phyloP scores from a whole-genome alignment of 2,329 filamentous ascomycete genomes.

The Epicoccum sorghinum region DNA sequence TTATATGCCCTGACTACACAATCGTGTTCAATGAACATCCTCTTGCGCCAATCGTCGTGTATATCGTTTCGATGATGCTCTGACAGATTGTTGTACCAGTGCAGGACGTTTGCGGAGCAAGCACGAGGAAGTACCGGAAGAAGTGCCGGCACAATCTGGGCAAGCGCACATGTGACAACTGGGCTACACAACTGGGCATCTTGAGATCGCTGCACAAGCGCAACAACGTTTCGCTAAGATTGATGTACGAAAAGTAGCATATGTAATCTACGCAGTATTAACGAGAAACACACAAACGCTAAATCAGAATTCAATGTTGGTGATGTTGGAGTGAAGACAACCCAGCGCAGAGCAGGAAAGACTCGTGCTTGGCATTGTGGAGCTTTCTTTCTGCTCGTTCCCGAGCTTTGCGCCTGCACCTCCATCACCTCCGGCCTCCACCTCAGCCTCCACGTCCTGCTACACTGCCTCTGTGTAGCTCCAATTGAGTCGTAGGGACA shows the following conservation, averaged over 20 bases:
- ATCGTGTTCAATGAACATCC: too few relatives aligned
- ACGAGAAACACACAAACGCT: not conserved
- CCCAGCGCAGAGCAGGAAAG: constrained; percentile 12
- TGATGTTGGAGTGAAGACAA: constrained; percentile 6
- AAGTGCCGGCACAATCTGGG: not conserved
- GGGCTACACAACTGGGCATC: constrained; percentile 1
- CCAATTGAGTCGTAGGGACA: constrained; percentile 38
- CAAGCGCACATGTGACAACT: constrained; percentile 13
- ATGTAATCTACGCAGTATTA: not conserved
- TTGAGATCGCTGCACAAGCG: constrained; percentile 9
- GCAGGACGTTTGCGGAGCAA: constrained; percentile 13
- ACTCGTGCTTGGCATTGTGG: constrained; percentile 16
- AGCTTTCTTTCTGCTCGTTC: constrained; percentile 37
- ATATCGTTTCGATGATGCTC: too few relatives aligned
- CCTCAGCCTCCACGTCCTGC: constrained; percentile 29
- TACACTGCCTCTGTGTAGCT: constrained; percentile 41
- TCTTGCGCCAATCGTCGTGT: too few relatives aligned
- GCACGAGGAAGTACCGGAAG: constrained; percentile 18
- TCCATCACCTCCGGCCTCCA: constrained; percentile 29
- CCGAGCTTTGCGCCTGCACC: constrained; percentile 31
- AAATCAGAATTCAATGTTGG: not conserved
- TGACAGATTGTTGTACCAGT: not conserved
- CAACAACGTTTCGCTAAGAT: too few relatives aligned
- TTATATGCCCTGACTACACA: too few relatives aligned
- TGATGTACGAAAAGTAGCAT: not conserved